These are phyloP conservation scores for Berberis thunbergii DNA, from an alignment of 164 flowering plant genomes.

Conservation along the genomic window DNA sequence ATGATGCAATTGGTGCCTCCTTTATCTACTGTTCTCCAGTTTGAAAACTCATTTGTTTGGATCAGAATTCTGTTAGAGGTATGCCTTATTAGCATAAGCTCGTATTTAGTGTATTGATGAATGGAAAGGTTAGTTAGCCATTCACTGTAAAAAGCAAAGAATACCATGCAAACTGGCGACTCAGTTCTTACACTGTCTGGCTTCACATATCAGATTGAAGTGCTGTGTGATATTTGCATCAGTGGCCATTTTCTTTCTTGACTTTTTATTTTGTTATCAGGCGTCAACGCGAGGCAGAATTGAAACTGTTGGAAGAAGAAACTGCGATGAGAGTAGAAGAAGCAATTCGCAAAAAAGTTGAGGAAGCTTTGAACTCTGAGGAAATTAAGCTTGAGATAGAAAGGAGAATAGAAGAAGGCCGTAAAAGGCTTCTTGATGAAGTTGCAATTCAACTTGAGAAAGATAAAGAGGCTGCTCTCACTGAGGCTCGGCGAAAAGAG, in stretches of 20 bases:
- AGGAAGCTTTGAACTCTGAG: conserved; percentile 70
- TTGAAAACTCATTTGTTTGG: conserved; percentile 89
- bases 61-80: conserved; percentile 47
- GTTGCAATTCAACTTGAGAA: conserved; percentile 82
- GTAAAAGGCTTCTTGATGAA: conserved; percentile 62
- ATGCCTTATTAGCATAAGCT: conserved; percentile 84
- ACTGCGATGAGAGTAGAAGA: conserved; percentile 83
- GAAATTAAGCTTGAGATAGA: conserved; percentile 64
- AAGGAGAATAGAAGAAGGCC: conserved; percentile 73
- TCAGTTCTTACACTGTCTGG: conserved; percentile 12
- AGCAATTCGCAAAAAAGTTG: conserved; percentile 70
- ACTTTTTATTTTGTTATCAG: conserved; percentile 39
- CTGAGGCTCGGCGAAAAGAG: conserved; percentile 73
- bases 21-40: conserved; percentile 88
- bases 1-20: conserved; percentile 80
- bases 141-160: conserved; percentile 22
- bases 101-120: conserved; percentile 44
- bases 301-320: conserved; percentile 89
- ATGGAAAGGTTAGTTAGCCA: conserved; percentile 52
- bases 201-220: conserved; percentile 8
- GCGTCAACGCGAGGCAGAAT: conserved; percentile 89
- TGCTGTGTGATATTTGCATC: conserved; percentile 7
- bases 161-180: conserved; percentile 18
- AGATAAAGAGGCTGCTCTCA: conserved; percentile 70
- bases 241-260: conserved; percentile 19